Conservation (phyloP, 768 basidiomycete genomes). For the Vishniacozyma victoriae region DNA sequence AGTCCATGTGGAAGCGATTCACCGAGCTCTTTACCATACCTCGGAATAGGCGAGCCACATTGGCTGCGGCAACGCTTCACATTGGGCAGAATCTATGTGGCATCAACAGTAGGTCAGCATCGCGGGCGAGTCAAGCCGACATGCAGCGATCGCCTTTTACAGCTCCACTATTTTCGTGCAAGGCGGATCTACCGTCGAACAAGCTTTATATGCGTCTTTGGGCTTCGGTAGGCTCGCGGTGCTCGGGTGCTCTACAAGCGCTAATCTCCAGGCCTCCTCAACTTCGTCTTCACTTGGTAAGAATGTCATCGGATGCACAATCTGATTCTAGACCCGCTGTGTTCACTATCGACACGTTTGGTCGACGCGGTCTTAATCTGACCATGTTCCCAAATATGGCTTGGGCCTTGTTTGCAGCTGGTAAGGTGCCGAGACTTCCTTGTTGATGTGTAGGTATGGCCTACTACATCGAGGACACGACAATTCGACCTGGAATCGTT, state of each 20-base stretch:
- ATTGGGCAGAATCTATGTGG: conserved; percentile 65
- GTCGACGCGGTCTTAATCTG: conserved; percentile 49
- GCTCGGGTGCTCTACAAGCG: no score
- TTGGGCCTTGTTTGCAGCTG: conserved; percentile 65
- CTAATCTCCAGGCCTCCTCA: no score
- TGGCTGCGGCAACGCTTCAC: conserved; percentile 64
- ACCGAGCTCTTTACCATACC: conserved; percentile 69
- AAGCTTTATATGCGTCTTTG: conserved; percentile 61
- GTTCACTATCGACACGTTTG: conserved; percentile 50
- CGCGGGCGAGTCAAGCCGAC: no score
- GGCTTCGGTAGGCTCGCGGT: conserved; percentile 64
- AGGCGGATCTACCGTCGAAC: conserved; percentile 55
- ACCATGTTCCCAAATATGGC: conserved; percentile 79
- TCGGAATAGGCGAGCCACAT: conserved; percentile 62
- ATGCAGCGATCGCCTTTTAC: conserved; percentile 59
- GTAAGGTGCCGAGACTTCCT: conserved; percentile 62
- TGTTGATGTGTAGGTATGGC: conserved; percentile 64
- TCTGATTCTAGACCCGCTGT: conserved; percentile 55
- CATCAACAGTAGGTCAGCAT: no score
- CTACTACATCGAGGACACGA: conserved; percentile 51
- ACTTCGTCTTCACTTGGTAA: conserved; percentile 50
- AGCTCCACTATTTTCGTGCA: conserved; percentile 66
- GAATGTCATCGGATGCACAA: no score
- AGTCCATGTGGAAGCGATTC: conserved; percentile 51
- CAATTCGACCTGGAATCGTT: conserved; percentile 50